Evolutionary conservation across 495 filamentous ascomycete genomes (phyloP).

Genomic region (Tricharina praecox): DNA sequence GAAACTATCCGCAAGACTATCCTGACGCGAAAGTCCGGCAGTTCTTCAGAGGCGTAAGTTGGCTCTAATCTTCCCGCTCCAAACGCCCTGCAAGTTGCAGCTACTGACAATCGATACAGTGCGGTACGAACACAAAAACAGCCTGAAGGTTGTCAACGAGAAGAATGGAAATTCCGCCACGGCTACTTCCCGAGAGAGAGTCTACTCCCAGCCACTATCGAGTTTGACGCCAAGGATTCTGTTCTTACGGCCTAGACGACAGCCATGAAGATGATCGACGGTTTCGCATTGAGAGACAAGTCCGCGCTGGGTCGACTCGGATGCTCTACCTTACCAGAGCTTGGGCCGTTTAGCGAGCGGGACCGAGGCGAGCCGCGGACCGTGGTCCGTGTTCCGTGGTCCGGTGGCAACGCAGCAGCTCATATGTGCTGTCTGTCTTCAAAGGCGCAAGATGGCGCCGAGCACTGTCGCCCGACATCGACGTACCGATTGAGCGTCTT

Average conservation of each 20-base stretch:
- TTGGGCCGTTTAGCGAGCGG: too few species aligned
- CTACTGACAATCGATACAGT: too few species aligned
- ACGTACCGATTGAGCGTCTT: constrained; percentile 42
- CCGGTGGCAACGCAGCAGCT: too few species aligned
- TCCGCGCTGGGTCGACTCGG: constrained; percentile 60
- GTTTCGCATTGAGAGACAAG: constrained; percentile 49
- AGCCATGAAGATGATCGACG: constrained; percentile 57
- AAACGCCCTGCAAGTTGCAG: too few species aligned
- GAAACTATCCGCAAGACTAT: constrained; percentile 51
- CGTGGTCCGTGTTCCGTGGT: too few species aligned
- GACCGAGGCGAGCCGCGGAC: too few species aligned
- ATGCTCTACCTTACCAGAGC: too few species aligned
- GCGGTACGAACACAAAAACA: constrained; percentile 69
- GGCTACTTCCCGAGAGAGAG: too few species aligned
- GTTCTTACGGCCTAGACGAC: constrained; percentile 62
- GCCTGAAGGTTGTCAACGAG: constrained; percentile 44
- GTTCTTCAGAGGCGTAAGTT: constrained; percentile 81
- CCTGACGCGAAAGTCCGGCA: constrained; percentile 58
- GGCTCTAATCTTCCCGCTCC: too few species aligned
- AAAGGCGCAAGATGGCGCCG: constrained; percentile 20
- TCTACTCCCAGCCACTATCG: too few species aligned
- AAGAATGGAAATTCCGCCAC: constrained; percentile 41
- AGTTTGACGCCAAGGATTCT: constrained; percentile 68
- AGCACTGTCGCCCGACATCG: constrained; percentile 27
- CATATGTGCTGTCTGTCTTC: too few species aligned